phyloP scores from a whole-genome alignment of 768 basidiomycete species.

The Lactarius vividus region DNA sequence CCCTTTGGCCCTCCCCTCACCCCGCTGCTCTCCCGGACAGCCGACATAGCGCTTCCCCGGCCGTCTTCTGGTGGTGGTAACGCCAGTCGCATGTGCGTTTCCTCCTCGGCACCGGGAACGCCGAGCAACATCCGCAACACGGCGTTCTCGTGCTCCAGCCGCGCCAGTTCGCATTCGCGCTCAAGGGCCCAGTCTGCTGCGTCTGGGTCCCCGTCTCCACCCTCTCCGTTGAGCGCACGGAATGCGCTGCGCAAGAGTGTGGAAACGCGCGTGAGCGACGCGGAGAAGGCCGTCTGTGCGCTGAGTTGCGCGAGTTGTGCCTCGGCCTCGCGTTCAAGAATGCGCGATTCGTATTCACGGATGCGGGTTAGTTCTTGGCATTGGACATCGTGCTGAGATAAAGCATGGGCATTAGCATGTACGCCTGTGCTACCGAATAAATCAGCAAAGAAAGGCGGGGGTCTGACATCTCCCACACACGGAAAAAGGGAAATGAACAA shows the following conservation, averaged over 20 bases:
- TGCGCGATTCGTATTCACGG: slow-evolving; percentile 84
- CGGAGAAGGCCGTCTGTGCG: slow-evolving; percentile 62
- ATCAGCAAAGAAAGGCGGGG: background rate
- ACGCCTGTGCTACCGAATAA: background rate
- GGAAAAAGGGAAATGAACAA: background rate
- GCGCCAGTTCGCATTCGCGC: slow-evolving; percentile 84
- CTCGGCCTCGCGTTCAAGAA: slow-evolving; percentile 74
- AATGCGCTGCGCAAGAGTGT: slow-evolving; percentile 66
- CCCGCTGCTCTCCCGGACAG: slow-evolving; percentile 7
- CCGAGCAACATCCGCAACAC: slow-evolving; percentile 72
- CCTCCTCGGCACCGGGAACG: slow-evolving; percentile 36
- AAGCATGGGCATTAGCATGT: slow-evolving; percentile 7
- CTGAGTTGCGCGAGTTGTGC: slow-evolving; percentile 56
- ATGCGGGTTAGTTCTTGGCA: slow-evolving; percentile 87
- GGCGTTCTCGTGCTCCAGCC: slow-evolving; percentile 86
- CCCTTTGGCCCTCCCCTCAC: slow-evolving; percentile 28
- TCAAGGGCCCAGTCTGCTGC: slow-evolving; percentile 77
- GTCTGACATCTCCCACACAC: background rate
- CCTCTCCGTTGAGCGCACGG: slow-evolving; percentile 69
- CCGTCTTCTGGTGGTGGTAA: slow-evolving; percentile 22
- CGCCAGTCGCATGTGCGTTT: slow-evolving; percentile 7
- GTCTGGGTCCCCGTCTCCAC: slow-evolving; percentile 31
- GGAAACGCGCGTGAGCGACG: slow-evolving; percentile 68
- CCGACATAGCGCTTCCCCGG: slow-evolving; percentile 26
- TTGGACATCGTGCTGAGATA: slow-evolving; percentile 79